Evolutionary conservation across 495 filamentous ascomycete genomes (phyloP), one percentile per base, ranked within the genome.

Genomic region (Penicillium subrubescens): DNA sequence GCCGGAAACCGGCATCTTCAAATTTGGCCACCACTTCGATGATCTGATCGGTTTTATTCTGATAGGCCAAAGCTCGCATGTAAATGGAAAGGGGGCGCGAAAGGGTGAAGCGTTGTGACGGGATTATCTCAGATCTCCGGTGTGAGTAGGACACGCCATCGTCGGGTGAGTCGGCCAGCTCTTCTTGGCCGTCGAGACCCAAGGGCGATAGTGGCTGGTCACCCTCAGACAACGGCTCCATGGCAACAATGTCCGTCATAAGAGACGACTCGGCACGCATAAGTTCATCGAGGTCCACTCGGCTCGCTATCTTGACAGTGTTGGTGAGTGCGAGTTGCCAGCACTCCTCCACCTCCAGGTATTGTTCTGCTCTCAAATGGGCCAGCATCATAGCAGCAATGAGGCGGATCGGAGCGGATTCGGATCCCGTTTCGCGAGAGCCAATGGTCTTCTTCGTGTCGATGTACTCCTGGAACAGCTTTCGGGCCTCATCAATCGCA

Each of bases 351-450:
- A 93, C 86, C 50, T 84, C 82, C 27, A 84, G 77, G 61, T 83
- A 82, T 35, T 89, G 79, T 10, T 77, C 69, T 23, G 85, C 84
- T 37, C 81, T 76, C 25, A 85, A 73, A 69, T 90, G 81, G 5
- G 84, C 77, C 3, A 80, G 71, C 89, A 95, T 93, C 29, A 92
- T 73, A 10, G 87, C 82, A 57, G 82, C 81, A 14, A 94, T 74
- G 51, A 94, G 76, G 11, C 75, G 71, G 43, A 91, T 71, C 1
- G 91, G 89, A 4, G 77, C 65, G 10, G 61, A 50, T 29, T 63
- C 79, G 34, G 34, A 60, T 53, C 57, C 71, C 61, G 64, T 75
- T 55, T 55, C 65, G 7, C 35, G 41, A 29, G 61, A 21, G 17
- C 65, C 57, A 37, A 76, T 71, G 54, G 81, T 73, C 17, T 79